Conservation (phyloP, 805 yeast genomes). For the Cyberlindnera japonica region DNA sequence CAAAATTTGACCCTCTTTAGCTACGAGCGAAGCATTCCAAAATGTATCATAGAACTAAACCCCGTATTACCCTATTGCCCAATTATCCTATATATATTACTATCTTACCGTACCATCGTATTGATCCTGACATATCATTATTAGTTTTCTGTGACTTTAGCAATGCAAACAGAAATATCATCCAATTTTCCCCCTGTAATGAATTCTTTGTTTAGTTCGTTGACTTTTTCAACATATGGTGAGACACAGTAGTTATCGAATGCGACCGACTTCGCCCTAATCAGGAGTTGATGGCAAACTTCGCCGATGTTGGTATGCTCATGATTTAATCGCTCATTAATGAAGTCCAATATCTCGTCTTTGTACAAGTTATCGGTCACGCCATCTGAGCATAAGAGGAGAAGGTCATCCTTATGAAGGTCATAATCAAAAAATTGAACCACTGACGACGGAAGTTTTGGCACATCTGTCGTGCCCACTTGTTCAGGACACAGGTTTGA, state of each 20-base stretch:
- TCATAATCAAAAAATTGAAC: constrained; percentile 43
- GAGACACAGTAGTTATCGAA: constrained; percentile 50
- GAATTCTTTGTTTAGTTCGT: constrained; percentile 31
- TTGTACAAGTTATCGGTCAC: constrained; percentile 49
- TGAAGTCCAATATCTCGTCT: constrained; percentile 40
- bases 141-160: constrained; percentile 32
- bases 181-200: constrained; percentile 53
- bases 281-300: constrained; percentile 38
- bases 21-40: too few relatives aligned
- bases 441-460: constrained; percentile 41
- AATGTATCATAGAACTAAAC: too few relatives aligned
- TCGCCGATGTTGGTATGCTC: constrained; percentile 33
- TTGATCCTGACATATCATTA: too few relatives aligned
- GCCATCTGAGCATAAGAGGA: constrained; percentile 51
- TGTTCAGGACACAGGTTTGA: constrained; percentile 48
- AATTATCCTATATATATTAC: too few relatives aligned
- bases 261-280: constrained; percentile 45
- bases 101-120: too few relatives aligned
- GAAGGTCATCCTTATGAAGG: constrained; percentile 38
- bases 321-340: constrained; percentile 32
- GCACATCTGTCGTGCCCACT: constrained; percentile 47
- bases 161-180: constrained; percentile 50
- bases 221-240: constrained; percentile 51
- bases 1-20: too few relatives aligned
- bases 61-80: too few relatives aligned